A percentile compares a stretch with the other conserved stretches of the same genome.
These are phyloP conservation scores for Botryococcus braunii DNA, from an alignment of 163 green algal genomes.

Conservation along the genomic window DNA sequence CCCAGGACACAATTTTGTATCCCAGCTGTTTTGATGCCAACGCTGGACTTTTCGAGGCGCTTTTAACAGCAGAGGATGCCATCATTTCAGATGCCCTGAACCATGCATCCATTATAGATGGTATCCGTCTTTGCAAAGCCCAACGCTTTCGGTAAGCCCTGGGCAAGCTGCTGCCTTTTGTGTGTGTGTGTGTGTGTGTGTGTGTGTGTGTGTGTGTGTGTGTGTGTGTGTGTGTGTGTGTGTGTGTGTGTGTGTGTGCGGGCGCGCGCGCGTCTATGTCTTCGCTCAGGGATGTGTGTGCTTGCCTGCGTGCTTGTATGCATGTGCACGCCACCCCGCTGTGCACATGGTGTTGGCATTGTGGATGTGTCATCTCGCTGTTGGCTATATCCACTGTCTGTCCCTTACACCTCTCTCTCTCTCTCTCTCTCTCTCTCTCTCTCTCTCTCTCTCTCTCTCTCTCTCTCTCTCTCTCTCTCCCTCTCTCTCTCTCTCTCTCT, in stretches of 20 bases:
- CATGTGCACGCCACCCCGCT: no score
- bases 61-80: conserved; percentile 48
- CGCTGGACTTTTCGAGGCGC: conserved; percentile 56
- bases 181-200: conserved; percentile 11
- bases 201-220: conserved; percentile 14
- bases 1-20: conserved; percentile 50
- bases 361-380: conserved; percentile 2
- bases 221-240: conserved; percentile 14
- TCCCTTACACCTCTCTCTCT: no score
- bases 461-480: no score
- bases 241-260: conserved; percentile 13
- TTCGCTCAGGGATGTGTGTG: no score
- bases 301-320: no score
- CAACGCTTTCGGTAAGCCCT: conserved; percentile 17
- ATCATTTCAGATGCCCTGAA: conserved; percentile 59
- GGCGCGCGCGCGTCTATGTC: background rate
- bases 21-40: conserved; percentile 47
- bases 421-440: no score
- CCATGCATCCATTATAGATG: conserved; percentile 65
- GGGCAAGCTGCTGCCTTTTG: background rate
- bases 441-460: no score
- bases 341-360: background rate
- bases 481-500: no score
- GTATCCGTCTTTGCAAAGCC: conserved; percentile 56
- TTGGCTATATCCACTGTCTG: no score